Evolutionary conservation across 352 stramenopile genomes (phyloP).

Genomic region (Pythium aquatile): DNA sequence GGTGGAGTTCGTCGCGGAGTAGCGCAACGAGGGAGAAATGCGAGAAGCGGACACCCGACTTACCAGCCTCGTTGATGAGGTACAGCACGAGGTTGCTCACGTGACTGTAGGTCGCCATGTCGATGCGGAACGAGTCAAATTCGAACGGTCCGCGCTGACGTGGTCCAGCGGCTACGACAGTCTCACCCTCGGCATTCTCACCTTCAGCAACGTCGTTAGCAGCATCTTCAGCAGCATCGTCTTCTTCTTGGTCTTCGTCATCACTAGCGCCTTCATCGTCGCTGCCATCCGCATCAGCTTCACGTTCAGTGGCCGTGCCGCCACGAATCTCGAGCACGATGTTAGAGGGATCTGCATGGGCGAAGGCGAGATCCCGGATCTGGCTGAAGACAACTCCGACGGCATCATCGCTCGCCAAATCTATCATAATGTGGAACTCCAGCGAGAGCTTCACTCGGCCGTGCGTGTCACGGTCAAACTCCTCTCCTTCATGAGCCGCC

Average conservation of each 20-base stretch:
- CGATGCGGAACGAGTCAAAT: conserved; percentile 18
- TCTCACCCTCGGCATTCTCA: not conserved
- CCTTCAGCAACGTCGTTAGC: not conserved
- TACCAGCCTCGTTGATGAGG: conserved; percentile 21
- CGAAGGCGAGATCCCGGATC: conserved; percentile 20
- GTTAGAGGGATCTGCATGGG: conserved; percentile 6
- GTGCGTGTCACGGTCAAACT: conserved; percentile 6
- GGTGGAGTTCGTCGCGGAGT: conserved; percentile 15
- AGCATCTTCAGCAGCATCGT: not conserved
- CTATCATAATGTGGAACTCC: conserved; percentile 7
- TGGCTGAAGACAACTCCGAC: conserved; percentile 17
- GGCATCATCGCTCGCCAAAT: conserved; percentile 14
- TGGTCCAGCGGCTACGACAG: not conserved
- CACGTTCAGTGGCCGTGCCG: not conserved
- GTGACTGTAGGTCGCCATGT: conserved; percentile 2
- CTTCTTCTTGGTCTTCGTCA: not conserved
- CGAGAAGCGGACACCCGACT: conserved; percentile 15
- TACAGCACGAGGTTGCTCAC: conserved; percentile 20
- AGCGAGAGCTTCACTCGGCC: conserved; percentile 19
- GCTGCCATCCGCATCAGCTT: not conserved
- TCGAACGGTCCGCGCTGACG: conserved; percentile 12
- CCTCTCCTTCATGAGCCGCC: not conserved
- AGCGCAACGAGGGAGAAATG: conserved; percentile 9
- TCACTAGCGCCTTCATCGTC: not conserved
- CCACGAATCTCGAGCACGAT: not conserved